Evolutionary conservation across 306 rosid genomes (phyloP), one percentile per base, ranked within the genome.

Genomic region (Mimosa bimucronata): DNA sequence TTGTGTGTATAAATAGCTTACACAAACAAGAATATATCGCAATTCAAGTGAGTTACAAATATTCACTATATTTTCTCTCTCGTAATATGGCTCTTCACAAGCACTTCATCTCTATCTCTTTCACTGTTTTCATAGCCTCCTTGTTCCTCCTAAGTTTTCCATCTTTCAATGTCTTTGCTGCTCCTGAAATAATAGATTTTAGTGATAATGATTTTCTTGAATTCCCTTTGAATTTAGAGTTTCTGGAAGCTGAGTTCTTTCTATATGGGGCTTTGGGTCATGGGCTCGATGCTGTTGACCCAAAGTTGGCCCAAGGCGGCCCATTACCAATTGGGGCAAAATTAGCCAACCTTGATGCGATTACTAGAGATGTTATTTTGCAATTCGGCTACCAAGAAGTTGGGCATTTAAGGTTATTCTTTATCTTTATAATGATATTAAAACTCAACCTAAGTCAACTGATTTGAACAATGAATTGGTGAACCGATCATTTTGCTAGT

Each of bases 301-400:
- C 97, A 62, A 29, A 79, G 26, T 31, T 92, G 40, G 71, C 92
- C 37, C 57, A 13, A 52, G 89, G 85, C 19, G 97, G 97, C 6
- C 91, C 92, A 37, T 1, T 81, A 1, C 95, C 97, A 12, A 74
- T 77, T 0, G 97, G 97, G 37, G 89, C 85, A 57, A 77, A 23
- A 80, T 18, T 29, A 19, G 94, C 94, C 38, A 58, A 61, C 0
- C 74, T 92, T 26, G 87, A 79, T 45, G 13, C 12, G 30, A 64
- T 77, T 58, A 62, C 73, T 8, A 77, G 18, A 53, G 93, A 83
- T 82, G 7, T 92, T 28, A 85, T 89, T 57, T 6, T 21, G 66
- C 91, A 92, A 62, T 92, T 92, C 44, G 97, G 70, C 52, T 90
- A 38, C 52, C 94, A 90, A 66, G 93, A 92, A 89, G 90, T 90